Evolutionary conservation across 108 stramenopile species (phyloP).

Genomic region (Phaeodactylum tricornutum): DNA sequence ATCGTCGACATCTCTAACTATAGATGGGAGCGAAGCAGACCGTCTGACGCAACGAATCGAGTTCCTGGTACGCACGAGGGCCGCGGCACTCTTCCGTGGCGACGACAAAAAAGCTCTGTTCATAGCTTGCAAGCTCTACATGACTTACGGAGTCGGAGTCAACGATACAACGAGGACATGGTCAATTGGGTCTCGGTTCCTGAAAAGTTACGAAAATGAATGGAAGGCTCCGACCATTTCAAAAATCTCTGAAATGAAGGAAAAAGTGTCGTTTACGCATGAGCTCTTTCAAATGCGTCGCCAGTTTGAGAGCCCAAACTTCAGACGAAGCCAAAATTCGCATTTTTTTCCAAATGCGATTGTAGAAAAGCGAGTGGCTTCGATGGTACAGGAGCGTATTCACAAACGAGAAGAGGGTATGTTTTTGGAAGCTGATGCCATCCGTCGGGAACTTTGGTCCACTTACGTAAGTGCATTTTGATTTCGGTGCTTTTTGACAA

Average conservation of each 20-base stretch:
- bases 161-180: constrained; percentile 1
- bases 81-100: not conserved
- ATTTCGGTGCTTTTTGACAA: not conserved
- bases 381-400: constrained; percentile 3
- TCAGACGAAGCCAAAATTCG: constrained; percentile 1
- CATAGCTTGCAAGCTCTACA: too few species aligned
- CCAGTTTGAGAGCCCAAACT: not conserved
- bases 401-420: not conserved
- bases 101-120: not conserved
- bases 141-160: not conserved
- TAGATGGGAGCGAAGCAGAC: not conserved
- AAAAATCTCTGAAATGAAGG: not conserved
- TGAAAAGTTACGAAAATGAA: too few species aligned
- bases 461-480: not conserved
- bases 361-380: not conserved
- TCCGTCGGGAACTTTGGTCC: not conserved
- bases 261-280: not conserved
- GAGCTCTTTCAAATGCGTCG: not conserved
- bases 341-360: not conserved
- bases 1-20: too few species aligned
- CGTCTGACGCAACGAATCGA: too few species aligned
- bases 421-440: constrained; percentile 7
- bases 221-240: too few species aligned
- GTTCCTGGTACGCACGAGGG: not conserved
- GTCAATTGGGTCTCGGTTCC: too few species aligned